A percentile compares a stretch with the other conserved stretches of the same genome.
Evolutionary conservation across 768 basidiomycete genomes (phyloP).

Genomic region (Lactifluus piperatus): DNA sequence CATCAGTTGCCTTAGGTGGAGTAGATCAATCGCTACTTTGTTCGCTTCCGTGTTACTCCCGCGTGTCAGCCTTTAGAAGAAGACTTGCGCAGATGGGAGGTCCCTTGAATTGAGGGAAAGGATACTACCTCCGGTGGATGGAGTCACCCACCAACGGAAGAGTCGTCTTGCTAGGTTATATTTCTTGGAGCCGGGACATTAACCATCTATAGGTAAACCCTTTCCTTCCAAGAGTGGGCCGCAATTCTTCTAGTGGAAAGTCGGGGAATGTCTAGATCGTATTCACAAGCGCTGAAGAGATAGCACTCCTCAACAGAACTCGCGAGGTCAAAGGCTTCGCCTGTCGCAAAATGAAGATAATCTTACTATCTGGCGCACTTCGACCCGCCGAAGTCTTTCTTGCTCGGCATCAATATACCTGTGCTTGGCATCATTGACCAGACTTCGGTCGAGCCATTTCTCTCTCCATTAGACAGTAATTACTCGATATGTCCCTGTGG

Average conservation of each 20-base stretch:
- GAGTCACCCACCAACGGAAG: background rate
- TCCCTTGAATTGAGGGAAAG: background rate
- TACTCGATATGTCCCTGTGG: background rate
- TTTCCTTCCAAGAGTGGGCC: too few relatives aligned
- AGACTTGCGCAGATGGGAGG: background rate
- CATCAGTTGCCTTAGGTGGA: background rate
- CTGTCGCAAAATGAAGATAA: background rate
- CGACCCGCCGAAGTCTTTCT: background rate
- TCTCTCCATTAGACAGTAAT: background rate
- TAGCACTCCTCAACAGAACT: background rate
- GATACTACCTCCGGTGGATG: background rate
- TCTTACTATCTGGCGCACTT: background rate
- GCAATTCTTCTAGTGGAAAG: too few relatives aligned
- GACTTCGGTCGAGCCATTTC: background rate
- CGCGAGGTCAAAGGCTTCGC: background rate
- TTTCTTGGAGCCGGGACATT: too few relatives aligned
- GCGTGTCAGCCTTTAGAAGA: background rate
- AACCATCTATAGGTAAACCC: too few relatives aligned
- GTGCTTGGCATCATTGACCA: background rate
- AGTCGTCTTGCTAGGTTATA: background rate
- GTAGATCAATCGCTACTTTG: background rate
- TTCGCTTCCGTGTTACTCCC: background rate
- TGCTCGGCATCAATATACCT: background rate
- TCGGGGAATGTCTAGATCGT: background rate
- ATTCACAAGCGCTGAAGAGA: background rate